Conservation (phyloP, 345 rosid species). For the Citrus sp. region DNA sequence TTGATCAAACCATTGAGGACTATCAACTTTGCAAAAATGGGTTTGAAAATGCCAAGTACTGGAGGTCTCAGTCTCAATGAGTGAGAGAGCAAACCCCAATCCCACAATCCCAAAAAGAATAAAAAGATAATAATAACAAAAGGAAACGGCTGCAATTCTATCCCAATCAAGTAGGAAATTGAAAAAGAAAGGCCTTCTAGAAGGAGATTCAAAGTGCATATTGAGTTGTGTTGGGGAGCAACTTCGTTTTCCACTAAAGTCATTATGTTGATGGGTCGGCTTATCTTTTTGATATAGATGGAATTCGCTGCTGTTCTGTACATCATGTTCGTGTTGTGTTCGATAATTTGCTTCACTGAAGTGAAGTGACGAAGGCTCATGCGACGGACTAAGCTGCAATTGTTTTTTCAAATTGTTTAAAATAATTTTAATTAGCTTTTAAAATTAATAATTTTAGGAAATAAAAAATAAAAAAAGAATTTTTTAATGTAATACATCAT, state of each 20-base stretch:
- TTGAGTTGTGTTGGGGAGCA: constrained; percentile 3
- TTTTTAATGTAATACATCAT: too few species aligned
- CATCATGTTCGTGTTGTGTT: too few species aligned
- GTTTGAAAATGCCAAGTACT: constrained; percentile 74
- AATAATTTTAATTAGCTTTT: too few species aligned
- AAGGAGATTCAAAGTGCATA: constrained; percentile 21
- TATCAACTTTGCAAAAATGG: constrained; percentile 72
- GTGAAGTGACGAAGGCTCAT: too few species aligned
- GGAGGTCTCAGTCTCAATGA: constrained; percentile 54
- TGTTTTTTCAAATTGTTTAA: too few species aligned
- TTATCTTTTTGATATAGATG: not conserved
- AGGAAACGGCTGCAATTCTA: not conserved
- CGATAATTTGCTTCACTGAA: too few species aligned
- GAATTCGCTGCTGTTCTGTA: too few species aligned
- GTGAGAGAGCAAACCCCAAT: not conserved
- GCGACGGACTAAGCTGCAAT: too few species aligned
- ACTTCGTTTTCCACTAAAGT: constrained; percentile 15
- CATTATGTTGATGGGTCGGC: constrained; percentile 18
- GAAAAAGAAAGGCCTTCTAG: constrained; percentile 43
- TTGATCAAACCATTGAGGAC: constrained; percentile 80
- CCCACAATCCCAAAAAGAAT: not conserved
- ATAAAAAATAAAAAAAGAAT: too few species aligned
- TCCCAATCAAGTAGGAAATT: constrained; percentile 14
- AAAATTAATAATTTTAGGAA: too few species aligned
- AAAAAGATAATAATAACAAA: not conserved